These are phyloP conservation scores for Suillus clintonianus DNA, from an alignment of 768 basidiomycete genomes.

Conservation along the genomic window DNA sequence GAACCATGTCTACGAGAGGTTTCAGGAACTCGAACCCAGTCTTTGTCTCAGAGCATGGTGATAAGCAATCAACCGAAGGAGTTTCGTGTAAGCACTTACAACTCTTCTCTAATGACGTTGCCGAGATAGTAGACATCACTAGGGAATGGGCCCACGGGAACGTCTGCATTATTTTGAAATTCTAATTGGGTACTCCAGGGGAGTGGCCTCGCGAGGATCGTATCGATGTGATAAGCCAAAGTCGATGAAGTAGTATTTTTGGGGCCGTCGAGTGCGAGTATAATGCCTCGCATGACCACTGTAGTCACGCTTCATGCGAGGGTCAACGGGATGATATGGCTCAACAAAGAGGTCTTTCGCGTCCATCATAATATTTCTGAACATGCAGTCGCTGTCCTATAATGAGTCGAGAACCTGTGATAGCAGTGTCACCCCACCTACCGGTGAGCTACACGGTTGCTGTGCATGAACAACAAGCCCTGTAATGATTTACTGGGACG, in stretches of 20 bases:
- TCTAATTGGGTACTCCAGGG: constrained; percentile 34
- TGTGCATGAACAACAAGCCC: constrained; percentile 40
- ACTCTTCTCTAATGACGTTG: constrained; percentile 35
- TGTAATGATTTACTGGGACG: constrained; percentile 4
- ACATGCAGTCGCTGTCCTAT: constrained; percentile 25
- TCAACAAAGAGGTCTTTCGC: constrained; percentile 22
- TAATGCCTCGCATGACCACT: constrained; percentile 22
- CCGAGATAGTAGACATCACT: constrained; percentile 48
- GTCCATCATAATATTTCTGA: constrained; percentile 36
- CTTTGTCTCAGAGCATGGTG: constrained; percentile 8
- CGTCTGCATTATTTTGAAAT: constrained; percentile 22
- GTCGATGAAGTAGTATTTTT: constrained; percentile 38
- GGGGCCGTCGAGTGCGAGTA: constrained; percentile 30
- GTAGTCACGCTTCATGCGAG: constrained; percentile 17
- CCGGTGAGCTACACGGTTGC: constrained; percentile 37
- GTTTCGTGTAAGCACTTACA: too few relatives aligned
- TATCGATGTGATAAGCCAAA: constrained; percentile 38
- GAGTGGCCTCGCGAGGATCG: constrained; percentile 21
- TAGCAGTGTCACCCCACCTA: constrained; percentile 15
- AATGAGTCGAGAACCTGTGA: background rate
- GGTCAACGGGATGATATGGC: constrained; percentile 23
- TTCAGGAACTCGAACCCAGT: constrained; percentile 23
- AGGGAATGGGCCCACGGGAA: constrained; percentile 39
- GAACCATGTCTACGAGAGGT: constrained; percentile 25
- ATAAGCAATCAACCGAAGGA: too few relatives aligned